phyloP scores from a whole-genome alignment of 371 early-diverging fungal species.

The Mortierella sp. region DNA sequence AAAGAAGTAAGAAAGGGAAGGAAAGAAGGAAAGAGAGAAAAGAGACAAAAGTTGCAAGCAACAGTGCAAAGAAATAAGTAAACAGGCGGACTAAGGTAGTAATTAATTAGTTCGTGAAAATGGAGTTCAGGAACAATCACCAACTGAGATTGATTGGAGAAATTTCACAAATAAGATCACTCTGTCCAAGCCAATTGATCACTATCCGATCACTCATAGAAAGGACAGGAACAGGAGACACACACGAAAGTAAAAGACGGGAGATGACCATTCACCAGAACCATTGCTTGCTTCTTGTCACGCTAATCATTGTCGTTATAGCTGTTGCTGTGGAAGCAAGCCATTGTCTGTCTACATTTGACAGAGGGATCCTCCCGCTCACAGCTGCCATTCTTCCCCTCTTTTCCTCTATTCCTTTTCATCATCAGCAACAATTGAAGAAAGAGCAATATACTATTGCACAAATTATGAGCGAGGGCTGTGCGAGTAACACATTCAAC shows the following conservation, averaged over 20 bases:
- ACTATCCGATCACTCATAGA: too few relatives aligned
- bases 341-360: not conserved
- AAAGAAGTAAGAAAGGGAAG: not conserved
- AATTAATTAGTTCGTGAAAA: too few relatives aligned
- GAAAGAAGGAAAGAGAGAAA: not conserved
- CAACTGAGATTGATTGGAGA: too few relatives aligned
- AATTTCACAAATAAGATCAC: too few relatives aligned
- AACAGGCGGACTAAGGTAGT: too few relatives aligned
- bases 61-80: not conserved
- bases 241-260: not conserved
- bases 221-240: too few relatives aligned
- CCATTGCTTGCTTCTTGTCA: not conserved
- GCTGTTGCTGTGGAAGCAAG: not conserved
- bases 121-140: too few relatives aligned
- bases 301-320: not conserved
- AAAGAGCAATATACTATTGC: not conserved
- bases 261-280: not conserved
- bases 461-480: not conserved
- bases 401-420: not conserved
- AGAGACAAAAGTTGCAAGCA: not conserved
- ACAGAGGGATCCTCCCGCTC: not conserved
- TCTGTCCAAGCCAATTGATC: too few relatives aligned
- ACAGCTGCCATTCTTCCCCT: not conserved
- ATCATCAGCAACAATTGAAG: not conserved
- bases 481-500: conserved; percentile 1